phyloP scores from a whole-genome alignment of 78 protist genomes.

The Speleostelium caveatum region DNA sequence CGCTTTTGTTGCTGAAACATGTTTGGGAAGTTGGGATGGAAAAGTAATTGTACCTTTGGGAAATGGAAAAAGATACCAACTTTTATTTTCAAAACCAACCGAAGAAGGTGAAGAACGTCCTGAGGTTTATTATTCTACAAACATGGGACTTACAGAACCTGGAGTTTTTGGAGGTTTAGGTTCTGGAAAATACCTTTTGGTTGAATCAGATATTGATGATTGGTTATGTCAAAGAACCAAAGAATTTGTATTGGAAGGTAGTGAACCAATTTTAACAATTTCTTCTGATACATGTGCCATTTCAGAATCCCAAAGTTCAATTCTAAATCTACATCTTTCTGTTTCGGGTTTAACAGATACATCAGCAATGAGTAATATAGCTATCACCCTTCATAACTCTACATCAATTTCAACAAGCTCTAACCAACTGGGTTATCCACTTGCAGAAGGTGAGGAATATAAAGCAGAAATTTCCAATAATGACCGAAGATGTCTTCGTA shows the following conservation, averaged over 20 bases:
- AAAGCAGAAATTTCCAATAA: too few relatives aligned
- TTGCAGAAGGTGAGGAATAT: too few relatives aligned
- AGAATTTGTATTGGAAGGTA: background rate
- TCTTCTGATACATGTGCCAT: background rate
- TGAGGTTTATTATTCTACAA: background rate
- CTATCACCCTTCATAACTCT: too few relatives aligned
- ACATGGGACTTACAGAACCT: background rate
- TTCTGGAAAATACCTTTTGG: background rate
- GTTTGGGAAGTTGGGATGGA: background rate
- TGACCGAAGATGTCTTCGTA: too few relatives aligned
- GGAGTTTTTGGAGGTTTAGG: background rate
- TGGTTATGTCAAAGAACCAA: background rate
- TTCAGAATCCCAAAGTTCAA: too few relatives aligned
- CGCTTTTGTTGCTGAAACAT: background rate
- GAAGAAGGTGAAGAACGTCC: background rate
- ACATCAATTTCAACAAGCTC: too few relatives aligned
- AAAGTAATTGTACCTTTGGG: background rate
- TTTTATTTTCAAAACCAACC: too few relatives aligned
- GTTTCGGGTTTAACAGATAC: too few relatives aligned
- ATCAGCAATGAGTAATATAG: too few relatives aligned
- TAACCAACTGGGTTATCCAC: too few relatives aligned
- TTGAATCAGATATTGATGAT: background rate
- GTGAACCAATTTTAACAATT: background rate
- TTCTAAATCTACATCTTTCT: too few relatives aligned
- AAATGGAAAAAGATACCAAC: background rate